Evolutionary conservation across 306 rosid species (phyloP).

Genomic region (Ormosia emarginata): DNA sequence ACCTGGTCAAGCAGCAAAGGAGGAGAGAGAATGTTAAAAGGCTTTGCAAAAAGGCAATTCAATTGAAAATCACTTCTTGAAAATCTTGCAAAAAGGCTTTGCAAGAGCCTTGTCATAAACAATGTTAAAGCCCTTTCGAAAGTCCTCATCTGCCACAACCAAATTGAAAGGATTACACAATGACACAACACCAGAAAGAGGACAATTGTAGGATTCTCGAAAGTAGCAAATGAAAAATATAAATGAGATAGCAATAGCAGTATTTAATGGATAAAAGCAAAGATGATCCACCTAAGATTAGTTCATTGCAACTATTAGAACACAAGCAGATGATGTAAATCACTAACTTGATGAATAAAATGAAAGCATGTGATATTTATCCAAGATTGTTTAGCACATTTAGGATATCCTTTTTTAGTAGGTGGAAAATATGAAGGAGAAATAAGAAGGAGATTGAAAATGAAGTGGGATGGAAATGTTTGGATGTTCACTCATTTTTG

Average conservation of each 20-base stretch:
- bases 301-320: neutral
- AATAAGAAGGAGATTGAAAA: neutral
- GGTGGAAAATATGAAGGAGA: neutral
- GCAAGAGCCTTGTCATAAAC: slow-evolving; percentile 84
- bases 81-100: slow-evolving; percentile 54
- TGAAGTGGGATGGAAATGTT: neutral
- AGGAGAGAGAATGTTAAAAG: too few relatives aligned
- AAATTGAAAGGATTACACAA: slow-evolving; percentile 93
- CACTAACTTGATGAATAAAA: neutral
- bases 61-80: slow-evolving; percentile 53
- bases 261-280: neutral
- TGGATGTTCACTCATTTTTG: neutral
- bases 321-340: neutral
- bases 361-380: neutral
- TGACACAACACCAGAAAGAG: slow-evolving; percentile 92
- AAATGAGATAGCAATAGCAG: slow-evolving; percentile 6
- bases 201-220: slow-evolving; percentile 65
- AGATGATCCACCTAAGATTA: neutral
- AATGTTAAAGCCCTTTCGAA: slow-evolving; percentile 82
- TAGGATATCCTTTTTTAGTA: neutral
- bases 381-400: neutral
- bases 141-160: slow-evolving; percentile 83
- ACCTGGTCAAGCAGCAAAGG: too few relatives aligned
- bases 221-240: slow-evolving; percentile 26
- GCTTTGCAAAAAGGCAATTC: too few relatives aligned